These are phyloP conservation scores for Rubus idaeus DNA, from an alignment of 306 rosid species.

Conservation along the genomic window DNA sequence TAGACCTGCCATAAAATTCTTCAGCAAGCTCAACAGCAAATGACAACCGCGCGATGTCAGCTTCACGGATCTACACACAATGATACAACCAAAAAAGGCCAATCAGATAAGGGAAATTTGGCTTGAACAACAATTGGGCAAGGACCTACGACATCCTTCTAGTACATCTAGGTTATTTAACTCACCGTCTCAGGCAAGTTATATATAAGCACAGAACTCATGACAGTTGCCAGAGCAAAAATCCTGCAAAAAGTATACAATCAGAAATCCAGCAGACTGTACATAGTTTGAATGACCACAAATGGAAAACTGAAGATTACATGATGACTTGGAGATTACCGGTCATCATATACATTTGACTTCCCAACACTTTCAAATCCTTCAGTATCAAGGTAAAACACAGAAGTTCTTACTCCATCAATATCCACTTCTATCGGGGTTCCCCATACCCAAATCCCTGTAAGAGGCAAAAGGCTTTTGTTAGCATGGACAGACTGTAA, in stretches of 20 bases:
- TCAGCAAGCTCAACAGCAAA: conserved; percentile 99
- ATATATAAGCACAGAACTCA: conserved; percentile 94
- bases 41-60: conserved; percentile 91
- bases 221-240: conserved; percentile 89
- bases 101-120: conserved; percentile 7
- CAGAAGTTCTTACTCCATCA: conserved; percentile 84
- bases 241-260: conserved; percentile 57
- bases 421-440: conserved; percentile 76
- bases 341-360: conserved; percentile 94
- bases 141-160: neutral
- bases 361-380: conserved; percentile 98
- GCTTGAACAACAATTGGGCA: conserved; percentile 7
- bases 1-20: conserved; percentile 97
- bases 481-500: neutral
- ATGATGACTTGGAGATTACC: conserved; percentile 57
- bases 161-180: neutral
- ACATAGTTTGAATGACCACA: conserved; percentile 11
- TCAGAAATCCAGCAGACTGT: conserved; percentile 16
- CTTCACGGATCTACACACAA: conserved; percentile 84
- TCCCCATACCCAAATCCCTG: conserved; percentile 99
- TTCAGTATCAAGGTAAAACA: conserved; percentile 91
- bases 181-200: conserved; percentile 95
- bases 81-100: conserved; percentile 21
- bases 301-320: conserved; percentile 11
- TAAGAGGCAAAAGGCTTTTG: conserved; percentile 18